Percentiles rank a stretch among this genome's conserved stretches.
phyloP scores from a whole-genome alignment of 2,329 filamentous ascomycete species.

The Clarireedia hainanense region DNA sequence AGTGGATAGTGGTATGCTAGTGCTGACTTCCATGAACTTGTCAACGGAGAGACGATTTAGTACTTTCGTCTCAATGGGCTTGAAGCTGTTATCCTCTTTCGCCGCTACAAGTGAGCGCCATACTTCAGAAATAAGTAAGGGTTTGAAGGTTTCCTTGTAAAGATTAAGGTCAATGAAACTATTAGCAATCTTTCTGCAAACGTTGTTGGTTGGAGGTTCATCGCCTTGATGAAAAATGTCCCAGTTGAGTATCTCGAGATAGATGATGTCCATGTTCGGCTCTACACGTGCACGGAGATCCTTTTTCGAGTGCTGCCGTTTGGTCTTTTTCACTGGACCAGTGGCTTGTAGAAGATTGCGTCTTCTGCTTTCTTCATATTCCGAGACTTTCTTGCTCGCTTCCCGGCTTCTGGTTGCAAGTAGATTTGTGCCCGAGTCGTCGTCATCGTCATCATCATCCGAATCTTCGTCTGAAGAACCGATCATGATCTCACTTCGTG shows the following conservation, averaged over 20 bases:
- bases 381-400: conserved; percentile 26
- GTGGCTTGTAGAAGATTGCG: conserved; percentile 46
- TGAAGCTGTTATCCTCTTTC: conserved; percentile 76
- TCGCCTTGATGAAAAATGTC: conserved; percentile 88
- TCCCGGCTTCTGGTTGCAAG: conserved; percentile 40
- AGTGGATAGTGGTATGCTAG: conserved; percentile 62
- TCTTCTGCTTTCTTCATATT: conserved; percentile 39
- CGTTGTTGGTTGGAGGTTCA: conserved; percentile 69
- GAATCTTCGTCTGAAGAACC: conserved; percentile 66
- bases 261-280: conserved; percentile 77
- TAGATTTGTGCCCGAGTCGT: conserved; percentile 28
- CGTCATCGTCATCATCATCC: conserved; percentile 60
- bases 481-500: conserved; percentile 85
- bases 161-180: conserved; percentile 67
- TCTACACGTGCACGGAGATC: conserved; percentile 91
- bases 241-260: conserved; percentile 84
- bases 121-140: conserved; percentile 82
- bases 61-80: conserved; percentile 80
- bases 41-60: conserved; percentile 85
- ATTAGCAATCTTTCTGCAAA: conserved; percentile 69
- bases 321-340: conserved; percentile 76
- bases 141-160: conserved; percentile 87
- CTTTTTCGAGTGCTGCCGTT: conserved; percentile 73
- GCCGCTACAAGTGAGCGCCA: conserved; percentile 91
- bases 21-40: conserved; percentile 86